These are phyloP conservation scores for Trichoderma orchidacearum DNA, from an alignment of 495 filamentous ascomycete genomes.

Conservation along the genomic window DNA sequence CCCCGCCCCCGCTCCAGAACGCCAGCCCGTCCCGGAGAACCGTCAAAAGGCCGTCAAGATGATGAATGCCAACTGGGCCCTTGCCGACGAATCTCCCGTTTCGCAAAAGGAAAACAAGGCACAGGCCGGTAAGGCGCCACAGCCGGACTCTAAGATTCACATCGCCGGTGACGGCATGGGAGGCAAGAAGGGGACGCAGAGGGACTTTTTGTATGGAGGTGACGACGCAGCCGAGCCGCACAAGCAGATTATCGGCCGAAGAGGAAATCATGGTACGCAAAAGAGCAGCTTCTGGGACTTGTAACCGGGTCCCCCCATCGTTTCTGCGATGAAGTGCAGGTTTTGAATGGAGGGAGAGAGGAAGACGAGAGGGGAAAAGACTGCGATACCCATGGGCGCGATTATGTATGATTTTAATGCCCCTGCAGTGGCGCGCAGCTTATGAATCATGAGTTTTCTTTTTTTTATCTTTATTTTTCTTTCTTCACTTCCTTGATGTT, in stretches of 20 bases:
- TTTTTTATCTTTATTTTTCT: conserved; percentile 7
- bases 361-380: conserved; percentile 4
- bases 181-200: conserved; percentile 44
- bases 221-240: conserved; percentile 25
- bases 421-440: conserved; percentile 12
- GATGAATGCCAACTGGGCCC: conserved; percentile 53
- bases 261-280: conserved; percentile 17
- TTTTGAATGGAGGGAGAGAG: background rate
- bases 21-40: conserved; percentile 26
- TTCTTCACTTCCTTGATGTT: conserved; percentile 1
- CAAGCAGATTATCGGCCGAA: conserved; percentile 16
- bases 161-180: conserved; percentile 66
- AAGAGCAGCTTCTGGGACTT: conserved; percentile 41
- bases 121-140: conserved; percentile 4
- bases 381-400: conserved; percentile 2
- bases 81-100: conserved; percentile 47
- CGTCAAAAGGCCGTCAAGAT: conserved; percentile 48
- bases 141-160: conserved; percentile 21
- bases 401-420: conserved; percentile 12
- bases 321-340: background rate
- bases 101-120: conserved; percentile 31
- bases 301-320: conserved; percentile 16
- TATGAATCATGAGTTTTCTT: conserved; percentile 17
- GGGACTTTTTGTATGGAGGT: conserved; percentile 48
- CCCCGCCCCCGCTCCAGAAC: conserved; percentile 20